Evolutionary conservation across 2,329 filamentous ascomycete species (phyloP).

Genomic region (Xylaria sp.): DNA sequence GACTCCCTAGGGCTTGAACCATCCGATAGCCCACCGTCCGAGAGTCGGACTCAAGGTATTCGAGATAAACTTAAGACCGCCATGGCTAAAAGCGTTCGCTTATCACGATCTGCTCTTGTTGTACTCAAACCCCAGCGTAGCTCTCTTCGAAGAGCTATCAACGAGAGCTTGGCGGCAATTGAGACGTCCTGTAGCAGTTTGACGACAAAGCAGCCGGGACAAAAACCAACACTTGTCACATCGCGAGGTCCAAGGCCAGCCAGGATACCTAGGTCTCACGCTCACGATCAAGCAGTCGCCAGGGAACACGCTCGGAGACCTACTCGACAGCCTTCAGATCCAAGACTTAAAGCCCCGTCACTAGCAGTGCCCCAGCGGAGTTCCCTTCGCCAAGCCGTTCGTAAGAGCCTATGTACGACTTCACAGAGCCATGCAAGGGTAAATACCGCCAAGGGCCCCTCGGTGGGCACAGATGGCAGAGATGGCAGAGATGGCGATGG

Average conservation of each 20-base stretch:
- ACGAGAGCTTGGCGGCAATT: slow-evolving; percentile 1
- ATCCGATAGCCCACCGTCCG: too few species aligned
- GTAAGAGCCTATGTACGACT: background rate
- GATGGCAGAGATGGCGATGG: too few species aligned
- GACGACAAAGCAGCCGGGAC: too few species aligned
- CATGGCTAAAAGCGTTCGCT: too few species aligned
- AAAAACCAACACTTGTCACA: too few species aligned
- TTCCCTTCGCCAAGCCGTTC: slow-evolving; percentile 18
- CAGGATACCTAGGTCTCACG: too few species aligned
- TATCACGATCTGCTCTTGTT: background rate
- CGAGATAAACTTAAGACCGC: too few species aligned
- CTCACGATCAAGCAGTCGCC: background rate
- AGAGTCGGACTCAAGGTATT: too few species aligned
- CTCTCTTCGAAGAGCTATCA: slow-evolving; percentile 19
- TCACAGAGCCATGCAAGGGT: background rate
- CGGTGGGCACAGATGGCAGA: too few species aligned
- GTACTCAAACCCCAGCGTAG: slow-evolving; percentile 4
- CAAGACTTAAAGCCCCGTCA: background rate
- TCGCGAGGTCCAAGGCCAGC: too few species aligned
- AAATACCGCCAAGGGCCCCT: too few species aligned
- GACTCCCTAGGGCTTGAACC: too few species aligned
- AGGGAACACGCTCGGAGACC: background rate
- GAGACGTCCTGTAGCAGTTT: background rate
- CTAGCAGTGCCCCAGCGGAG: slow-evolving; percentile 5
- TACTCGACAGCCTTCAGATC: background rate